These are phyloP conservation scores for Fistulinella cinereoalba DNA, from an alignment of 1,284 basidiomycete species.

Conservation along the genomic window DNA sequence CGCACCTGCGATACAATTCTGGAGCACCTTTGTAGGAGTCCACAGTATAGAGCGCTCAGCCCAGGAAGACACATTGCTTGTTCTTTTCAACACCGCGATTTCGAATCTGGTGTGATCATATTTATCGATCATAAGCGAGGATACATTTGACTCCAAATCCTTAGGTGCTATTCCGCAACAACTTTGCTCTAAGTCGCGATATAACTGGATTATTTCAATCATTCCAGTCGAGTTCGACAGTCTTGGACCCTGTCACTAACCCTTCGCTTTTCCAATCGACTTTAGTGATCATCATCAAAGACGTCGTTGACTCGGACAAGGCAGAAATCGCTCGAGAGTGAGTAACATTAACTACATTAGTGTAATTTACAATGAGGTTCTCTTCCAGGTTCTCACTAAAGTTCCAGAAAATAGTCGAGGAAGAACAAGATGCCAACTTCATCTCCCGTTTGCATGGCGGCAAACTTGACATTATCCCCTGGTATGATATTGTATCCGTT, in stretches of 20 bases:
- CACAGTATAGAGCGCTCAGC: constrained; percentile 62
- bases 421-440: constrained; percentile 61
- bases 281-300: constrained; percentile 63
- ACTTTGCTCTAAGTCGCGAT: constrained; percentile 58
- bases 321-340: constrained; percentile 57
- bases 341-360: constrained; percentile 10
- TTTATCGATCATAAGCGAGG: too few species aligned
- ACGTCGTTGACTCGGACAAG: constrained; percentile 58
- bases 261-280: constrained; percentile 58
- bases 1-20: background rate
- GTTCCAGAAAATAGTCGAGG: constrained; percentile 54
- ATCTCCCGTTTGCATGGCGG: constrained; percentile 55
- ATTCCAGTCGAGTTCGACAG: constrained; percentile 59
- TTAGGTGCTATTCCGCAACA: constrained; percentile 62
- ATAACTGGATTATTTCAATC: constrained; percentile 61
- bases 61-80: constrained; percentile 61
- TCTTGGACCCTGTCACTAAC: constrained; percentile 57
- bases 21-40: constrained; percentile 45
- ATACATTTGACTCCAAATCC: background rate
- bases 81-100: constrained; percentile 62
- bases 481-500: constrained; percentile 13
- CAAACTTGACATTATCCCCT: constrained; percentile 55
- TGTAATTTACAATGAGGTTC: background rate
- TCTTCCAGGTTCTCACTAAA: constrained; percentile 48
- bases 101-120: constrained; percentile 49